Percentiles rank a stretch among this genome's conserved stretches.
Conservation (phyloP, 2,329 filamentous ascomycete genomes). For the Metarhizium brunneum region DNA sequence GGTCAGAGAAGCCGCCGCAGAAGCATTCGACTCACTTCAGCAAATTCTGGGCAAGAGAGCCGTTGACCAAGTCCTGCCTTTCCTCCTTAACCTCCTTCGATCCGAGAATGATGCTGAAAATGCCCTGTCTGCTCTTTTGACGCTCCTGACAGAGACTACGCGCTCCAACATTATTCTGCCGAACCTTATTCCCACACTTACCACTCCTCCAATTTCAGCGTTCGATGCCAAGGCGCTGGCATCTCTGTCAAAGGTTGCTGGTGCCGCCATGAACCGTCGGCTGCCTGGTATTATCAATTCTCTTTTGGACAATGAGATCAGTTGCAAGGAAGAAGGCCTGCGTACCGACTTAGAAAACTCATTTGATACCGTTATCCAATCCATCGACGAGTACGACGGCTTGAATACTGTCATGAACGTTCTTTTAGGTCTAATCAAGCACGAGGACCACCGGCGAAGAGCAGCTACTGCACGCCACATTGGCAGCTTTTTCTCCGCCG, state of each 20-base stretch:
- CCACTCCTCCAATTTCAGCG: constrained; percentile 78
- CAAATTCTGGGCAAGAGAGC: constrained; percentile 89
- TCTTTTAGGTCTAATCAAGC: constrained; percentile 77
- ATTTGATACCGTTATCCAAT: constrained; percentile 83
- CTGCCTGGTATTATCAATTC: constrained; percentile 86
- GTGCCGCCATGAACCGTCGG: constrained; percentile 81
- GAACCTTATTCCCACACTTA: constrained; percentile 88
- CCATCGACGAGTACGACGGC: constrained; percentile 92
- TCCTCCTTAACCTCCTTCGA: constrained; percentile 81
- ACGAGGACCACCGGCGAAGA: constrained; percentile 82
- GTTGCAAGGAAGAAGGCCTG: constrained; percentile 64
- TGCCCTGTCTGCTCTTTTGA: constrained; percentile 84
- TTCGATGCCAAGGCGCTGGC: constrained; percentile 95
- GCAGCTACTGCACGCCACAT: constrained; percentile 71
- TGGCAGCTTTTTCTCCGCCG: constrained; percentile 73
- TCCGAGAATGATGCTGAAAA: constrained; percentile 83
- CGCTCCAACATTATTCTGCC: constrained; percentile 94
- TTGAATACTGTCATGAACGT: constrained; percentile 94
- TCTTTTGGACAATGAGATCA: constrained; percentile 86
- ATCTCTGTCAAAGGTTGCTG: constrained; percentile 85
- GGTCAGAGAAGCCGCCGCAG: constrained; percentile 89
- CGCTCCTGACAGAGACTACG: constrained; percentile 84
- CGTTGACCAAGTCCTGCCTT: constrained; percentile 89
- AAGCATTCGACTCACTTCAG: constrained; percentile 93
- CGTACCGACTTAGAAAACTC: constrained; percentile 65